Conservation (phyloP, 257 asterid genomes). For the Gardenia jasminoides region DNA sequence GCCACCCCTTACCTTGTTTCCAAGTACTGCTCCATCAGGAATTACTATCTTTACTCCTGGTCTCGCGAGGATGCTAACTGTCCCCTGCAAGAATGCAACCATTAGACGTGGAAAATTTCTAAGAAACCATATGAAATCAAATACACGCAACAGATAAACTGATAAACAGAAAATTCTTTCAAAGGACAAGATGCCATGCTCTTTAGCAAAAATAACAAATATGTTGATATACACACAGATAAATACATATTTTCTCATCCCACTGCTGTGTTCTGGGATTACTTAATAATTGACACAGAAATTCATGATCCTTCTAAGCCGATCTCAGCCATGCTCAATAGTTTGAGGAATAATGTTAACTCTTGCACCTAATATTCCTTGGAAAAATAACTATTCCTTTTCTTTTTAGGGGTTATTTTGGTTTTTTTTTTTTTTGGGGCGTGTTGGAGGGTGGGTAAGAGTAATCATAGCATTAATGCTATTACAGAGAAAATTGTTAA, state of each 20-base stretch:
- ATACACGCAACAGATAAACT: slow-evolving; percentile 4
- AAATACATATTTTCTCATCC: neutral
- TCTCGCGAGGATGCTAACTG: slow-evolving; percentile 54
- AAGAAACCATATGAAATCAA: neutral
- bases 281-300: neutral
- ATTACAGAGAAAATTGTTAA: too few species aligned
- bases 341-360: neutral
- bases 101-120: slow-evolving; percentile 4
- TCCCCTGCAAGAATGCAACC: slow-evolving; percentile 48
- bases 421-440: too few species aligned
- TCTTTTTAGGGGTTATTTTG: too few species aligned
- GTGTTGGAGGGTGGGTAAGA: neutral
- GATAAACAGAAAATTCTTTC: neutral
- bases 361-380: neutral
- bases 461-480: neutral
- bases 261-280: neutral
- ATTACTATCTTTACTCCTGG: slow-evolving; percentile 53
- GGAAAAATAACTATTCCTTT: too few species aligned
- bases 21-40: slow-evolving; percentile 66
- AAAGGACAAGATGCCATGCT: neutral
- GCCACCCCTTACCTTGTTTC: slow-evolving; percentile 48
- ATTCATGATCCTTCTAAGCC: too few species aligned
- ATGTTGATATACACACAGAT: neutral
- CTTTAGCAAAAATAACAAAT: neutral
- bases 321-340: too few species aligned